Base-by-base conservation (phyloP, 371 early-diverging fungal species). In the Sporodiniella umbellata region DNA sequence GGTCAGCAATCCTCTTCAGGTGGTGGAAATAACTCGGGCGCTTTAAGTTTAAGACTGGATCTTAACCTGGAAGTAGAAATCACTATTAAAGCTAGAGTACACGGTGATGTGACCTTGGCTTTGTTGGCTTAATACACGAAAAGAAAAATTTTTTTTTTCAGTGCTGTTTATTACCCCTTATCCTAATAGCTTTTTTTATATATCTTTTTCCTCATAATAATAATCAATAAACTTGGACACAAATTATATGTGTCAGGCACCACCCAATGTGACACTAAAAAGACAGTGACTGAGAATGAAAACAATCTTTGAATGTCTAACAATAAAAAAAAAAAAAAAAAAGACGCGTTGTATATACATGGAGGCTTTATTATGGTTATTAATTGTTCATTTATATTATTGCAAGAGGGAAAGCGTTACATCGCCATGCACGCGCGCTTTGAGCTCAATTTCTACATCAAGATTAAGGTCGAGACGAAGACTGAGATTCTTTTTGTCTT, bases 1-100 rank as follows among this genome's bases (percentile, higher is more conserved):
- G 39, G 28, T 14, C 51, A 45, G 11, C 45, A 45, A 2, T 31
- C 40, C 23, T 44, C 47, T 23, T 42, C 48, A 49, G 54, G 58
- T 26, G 59, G 43, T 4, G 26, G 22, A n/a, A 45, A 33, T 0
- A 42, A 42, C 40, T 33, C 30, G 24, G 25, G 59, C 10, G 60
- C 64, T 12, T 40, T 64, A 11, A 60, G 60, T 49, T 50, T 65
- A 22, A 56, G 65, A 42, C 48, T 65, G 35, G 65, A 65, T 42
- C 57, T 65, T 33, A 65, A 65, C 23, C 46, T 65, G 18, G 65
- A 65, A n/a, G 56, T 65, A n/a, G 65, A 65, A 39, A 57, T 65
- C 30, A 56, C 56, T 30, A 33, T 65, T n/a, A 65, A 65, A 30
- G 65, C 65, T 7, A 28, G 57, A 24, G 57, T 65, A 2, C 65